Percentiles rank a stretch among this genome's conserved stretches.
phyloP scores from a whole-genome alignment of 371 early-diverging fungal genomes.

The Mortierella polycephala region DNA sequence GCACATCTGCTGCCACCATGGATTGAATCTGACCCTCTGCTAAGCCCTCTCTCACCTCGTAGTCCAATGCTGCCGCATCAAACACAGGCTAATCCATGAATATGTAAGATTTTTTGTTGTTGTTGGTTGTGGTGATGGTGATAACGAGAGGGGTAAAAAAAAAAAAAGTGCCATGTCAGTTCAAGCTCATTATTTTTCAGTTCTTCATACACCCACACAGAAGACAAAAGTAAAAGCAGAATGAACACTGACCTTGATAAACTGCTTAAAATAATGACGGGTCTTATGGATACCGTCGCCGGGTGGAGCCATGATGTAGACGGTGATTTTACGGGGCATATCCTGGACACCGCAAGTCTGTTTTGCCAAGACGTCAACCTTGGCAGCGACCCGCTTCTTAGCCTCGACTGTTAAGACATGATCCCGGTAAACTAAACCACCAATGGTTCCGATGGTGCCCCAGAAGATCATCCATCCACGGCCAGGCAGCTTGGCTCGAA shows the following conservation, averaged over 20 bases:
- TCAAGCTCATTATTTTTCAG: too few species aligned
- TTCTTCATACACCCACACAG: too few species aligned
- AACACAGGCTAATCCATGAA: slow-evolving; percentile 68
- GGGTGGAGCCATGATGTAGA: slow-evolving; percentile 72
- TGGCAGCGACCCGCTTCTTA: slow-evolving; percentile 58
- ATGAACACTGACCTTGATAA: slow-evolving; percentile 65
- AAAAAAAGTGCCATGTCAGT: too few species aligned
- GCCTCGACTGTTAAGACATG: slow-evolving; percentile 62
- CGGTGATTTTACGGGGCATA: slow-evolving; percentile 72
- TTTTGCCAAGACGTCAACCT: slow-evolving; percentile 67
- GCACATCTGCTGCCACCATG: slow-evolving; percentile 66
- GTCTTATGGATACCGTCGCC: slow-evolving; percentile 78
- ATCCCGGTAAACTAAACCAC: slow-evolving; percentile 65
- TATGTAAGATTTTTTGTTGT: not conserved
- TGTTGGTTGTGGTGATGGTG: not conserved
- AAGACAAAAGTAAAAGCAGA: not conserved
- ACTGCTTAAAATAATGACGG: slow-evolving; percentile 71
- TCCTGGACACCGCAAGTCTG: slow-evolving; percentile 72
- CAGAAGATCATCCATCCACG: slow-evolving; percentile 69
- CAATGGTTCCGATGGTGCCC: slow-evolving; percentile 59
- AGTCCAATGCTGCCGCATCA: slow-evolving; percentile 75
- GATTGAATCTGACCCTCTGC: slow-evolving; percentile 64
- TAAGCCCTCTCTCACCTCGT: slow-evolving; percentile 71
- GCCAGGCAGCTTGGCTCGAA: slow-evolving; percentile 48
- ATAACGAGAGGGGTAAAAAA: not conserved